phyloP scores from a whole-genome alignment of 2,329 filamentous ascomycete species.

The Hypoxylon sp. region DNA sequence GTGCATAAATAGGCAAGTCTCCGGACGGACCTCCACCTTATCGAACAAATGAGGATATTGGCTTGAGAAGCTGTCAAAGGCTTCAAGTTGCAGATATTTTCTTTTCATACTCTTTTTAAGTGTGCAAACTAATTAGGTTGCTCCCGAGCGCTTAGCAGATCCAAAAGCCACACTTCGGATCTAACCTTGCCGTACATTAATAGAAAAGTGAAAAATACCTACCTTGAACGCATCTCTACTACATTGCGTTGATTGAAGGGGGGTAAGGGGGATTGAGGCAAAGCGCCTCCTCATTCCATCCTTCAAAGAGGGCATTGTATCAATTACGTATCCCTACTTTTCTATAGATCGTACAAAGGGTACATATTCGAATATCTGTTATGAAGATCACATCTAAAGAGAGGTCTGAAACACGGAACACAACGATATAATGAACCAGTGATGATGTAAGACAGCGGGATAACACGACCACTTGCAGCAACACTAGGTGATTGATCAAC shows the following conservation, averaged over 20 bases:
- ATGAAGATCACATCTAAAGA: slow-evolving; percentile 25
- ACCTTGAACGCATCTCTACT: not conserved
- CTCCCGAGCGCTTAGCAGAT: slow-evolving; percentile 27
- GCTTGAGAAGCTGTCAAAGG: slow-evolving; percentile 14
- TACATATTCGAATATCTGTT: slow-evolving; percentile 13
- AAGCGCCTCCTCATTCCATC: slow-evolving; percentile 20
- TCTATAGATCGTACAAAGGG: slow-evolving; percentile 1
- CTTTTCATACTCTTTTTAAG: not conserved
- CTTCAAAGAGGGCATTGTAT: slow-evolving; percentile 21
- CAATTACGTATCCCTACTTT: slow-evolving; percentile 20
- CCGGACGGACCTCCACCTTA: slow-evolving; percentile 6
- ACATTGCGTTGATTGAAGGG: slow-evolving; percentile 1
- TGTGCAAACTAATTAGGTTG: slow-evolving; percentile 29
- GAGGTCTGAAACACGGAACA: slow-evolving; percentile 38
- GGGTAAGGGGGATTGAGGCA: not conserved
- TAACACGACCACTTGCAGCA: slow-evolving; percentile 25
- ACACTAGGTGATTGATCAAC: slow-evolving; percentile 2
- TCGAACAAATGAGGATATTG: slow-evolving; percentile 4
- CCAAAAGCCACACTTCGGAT: slow-evolving; percentile 28
- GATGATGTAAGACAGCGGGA: slow-evolving; percentile 28
- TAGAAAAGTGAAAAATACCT: not conserved
- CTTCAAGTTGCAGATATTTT: slow-evolving; percentile 11
- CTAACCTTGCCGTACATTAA: slow-evolving; percentile 29
- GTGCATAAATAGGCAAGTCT: slow-evolving; percentile 8
- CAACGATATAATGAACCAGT: slow-evolving; percentile 38